These are phyloP conservation scores for Colletotrichum eleusines DNA, from an alignment of 2,329 filamentous ascomycete genomes.

Conservation along the genomic window DNA sequence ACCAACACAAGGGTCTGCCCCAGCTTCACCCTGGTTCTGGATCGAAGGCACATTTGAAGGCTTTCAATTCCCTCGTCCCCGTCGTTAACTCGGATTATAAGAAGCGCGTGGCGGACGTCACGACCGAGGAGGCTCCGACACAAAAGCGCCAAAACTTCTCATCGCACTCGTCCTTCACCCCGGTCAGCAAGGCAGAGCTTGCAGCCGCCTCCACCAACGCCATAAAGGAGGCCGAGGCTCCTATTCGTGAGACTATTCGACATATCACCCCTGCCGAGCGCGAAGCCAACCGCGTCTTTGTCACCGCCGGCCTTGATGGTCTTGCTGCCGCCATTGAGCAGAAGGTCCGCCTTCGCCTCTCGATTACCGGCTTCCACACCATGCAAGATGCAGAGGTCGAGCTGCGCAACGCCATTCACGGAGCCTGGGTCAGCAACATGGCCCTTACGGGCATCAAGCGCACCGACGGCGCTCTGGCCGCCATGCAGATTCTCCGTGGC, in stretches of 20 bases:
- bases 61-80: not conserved
- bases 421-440: not conserved
- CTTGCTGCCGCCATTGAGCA: slow-evolving; percentile 1
- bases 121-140: not conserved
- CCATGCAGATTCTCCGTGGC: slow-evolving; percentile 2
- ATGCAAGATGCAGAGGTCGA: not conserved
- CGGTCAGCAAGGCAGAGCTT: not conserved
- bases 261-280: not conserved
- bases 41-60: not conserved
- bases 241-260: not conserved
- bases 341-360: not conserved
- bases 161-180: not conserved
- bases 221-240: not conserved
- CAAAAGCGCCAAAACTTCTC: not conserved
- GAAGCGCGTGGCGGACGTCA: not conserved
- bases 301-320: not conserved
- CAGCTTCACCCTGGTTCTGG: slow-evolving; percentile 10
- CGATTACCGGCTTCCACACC: not conserved
- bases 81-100: not conserved
- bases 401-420: not conserved
- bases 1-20: not conserved
- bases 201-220: not conserved
- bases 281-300: not conserved
- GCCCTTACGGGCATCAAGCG: not conserved
- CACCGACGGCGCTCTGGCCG: not conserved